phyloP scores from a whole-genome alignment of 2,329 filamentous ascomycete species.

The Torrubiella hemipterigena region DNA sequence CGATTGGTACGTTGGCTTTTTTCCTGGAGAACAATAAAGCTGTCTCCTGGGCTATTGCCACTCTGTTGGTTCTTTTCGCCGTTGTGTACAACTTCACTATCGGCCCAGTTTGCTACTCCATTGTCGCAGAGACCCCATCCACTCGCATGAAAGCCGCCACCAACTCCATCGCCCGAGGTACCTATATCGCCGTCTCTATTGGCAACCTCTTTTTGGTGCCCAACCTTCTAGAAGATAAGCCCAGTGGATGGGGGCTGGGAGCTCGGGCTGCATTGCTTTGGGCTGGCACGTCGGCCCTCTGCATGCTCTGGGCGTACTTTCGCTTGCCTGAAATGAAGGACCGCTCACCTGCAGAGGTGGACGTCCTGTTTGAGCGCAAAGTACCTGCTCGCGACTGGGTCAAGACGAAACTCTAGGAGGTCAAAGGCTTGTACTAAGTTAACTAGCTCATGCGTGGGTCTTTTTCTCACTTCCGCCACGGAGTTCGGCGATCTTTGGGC shows the following conservation, averaged over 20 bases:
- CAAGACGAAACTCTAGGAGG: constrained; percentile 3
- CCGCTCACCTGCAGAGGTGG: constrained; percentile 10
- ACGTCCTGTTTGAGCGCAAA: constrained; percentile 11
- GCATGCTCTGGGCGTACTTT: constrained; percentile 11
- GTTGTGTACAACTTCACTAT: constrained; percentile 30
- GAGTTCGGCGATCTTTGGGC: not conserved
- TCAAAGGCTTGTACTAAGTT: not conserved
- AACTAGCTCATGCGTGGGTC: not conserved
- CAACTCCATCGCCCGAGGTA: constrained; percentile 9
- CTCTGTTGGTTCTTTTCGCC: constrained; percentile 24
- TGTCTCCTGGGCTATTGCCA: constrained; percentile 20
- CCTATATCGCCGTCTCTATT: constrained; percentile 9
- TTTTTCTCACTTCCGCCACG: not conserved
- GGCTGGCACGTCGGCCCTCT: constrained; percentile 6
- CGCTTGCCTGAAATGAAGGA: constrained; percentile 13
- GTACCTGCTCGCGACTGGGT: constrained; percentile 11
- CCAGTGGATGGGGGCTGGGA: constrained; percentile 10
- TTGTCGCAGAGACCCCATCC: constrained; percentile 26
- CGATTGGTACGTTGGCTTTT: constrained; percentile 19
- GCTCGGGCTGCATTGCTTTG: constrained; percentile 10
- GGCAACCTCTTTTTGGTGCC: constrained; percentile 11
- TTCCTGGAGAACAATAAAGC: constrained; percentile 10
- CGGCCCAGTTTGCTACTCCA: constrained; percentile 23
- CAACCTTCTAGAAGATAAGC: constrained; percentile 9
- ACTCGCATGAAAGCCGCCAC: constrained; percentile 12